phyloP scores from a whole-genome alignment of 768 basidiomycete genomes.

The Lactifluus piperatus region DNA sequence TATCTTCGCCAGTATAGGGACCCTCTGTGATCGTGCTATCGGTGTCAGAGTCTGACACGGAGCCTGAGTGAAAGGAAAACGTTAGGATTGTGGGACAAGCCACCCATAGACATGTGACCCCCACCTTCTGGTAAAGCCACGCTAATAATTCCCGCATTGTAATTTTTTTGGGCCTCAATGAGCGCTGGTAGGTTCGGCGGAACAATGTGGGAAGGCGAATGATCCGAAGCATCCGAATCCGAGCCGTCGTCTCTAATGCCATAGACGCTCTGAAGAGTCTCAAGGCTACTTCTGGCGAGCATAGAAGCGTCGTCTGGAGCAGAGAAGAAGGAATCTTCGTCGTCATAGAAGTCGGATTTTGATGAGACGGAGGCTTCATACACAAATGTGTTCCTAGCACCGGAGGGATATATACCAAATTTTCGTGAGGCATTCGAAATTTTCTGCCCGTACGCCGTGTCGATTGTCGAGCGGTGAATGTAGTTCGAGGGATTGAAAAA shows the following conservation, averaged over 20 bases:
- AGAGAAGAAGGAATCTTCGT: constrained; percentile 19
- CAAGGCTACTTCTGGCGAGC: constrained; percentile 15
- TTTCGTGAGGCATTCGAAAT: constrained; percentile 5
- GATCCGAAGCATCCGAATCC: constrained; percentile 4
- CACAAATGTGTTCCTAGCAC: constrained; percentile 14
- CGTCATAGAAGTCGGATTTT: constrained; percentile 18
- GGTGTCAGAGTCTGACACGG: constrained; percentile 20
- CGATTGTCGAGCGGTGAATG: constrained; percentile 11
- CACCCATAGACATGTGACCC: neutral
- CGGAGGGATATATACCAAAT: constrained; percentile 19
- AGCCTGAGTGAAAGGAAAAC: constrained; percentile 2
- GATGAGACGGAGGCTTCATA: constrained; percentile 20
- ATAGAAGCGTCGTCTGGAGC: constrained; percentile 16
- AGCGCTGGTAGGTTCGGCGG: constrained; percentile 18
- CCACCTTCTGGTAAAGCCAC: constrained; percentile 17
- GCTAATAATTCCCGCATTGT: constrained; percentile 12
- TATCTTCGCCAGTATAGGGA: constrained; percentile 13
- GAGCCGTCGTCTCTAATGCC: constrained; percentile 1
- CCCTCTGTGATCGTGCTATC: constrained; percentile 20
- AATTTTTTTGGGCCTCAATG: constrained; percentile 17
- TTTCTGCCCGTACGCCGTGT: constrained; percentile 18
- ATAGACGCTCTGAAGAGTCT: constrained; percentile 16
- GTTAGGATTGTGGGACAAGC: neutral
- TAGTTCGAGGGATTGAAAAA: constrained; percentile 14
- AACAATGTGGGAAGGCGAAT: constrained; percentile 14